phyloP scores from a whole-genome alignment of 163 green algal genomes.

The Smithsoniella earleae region DNA sequence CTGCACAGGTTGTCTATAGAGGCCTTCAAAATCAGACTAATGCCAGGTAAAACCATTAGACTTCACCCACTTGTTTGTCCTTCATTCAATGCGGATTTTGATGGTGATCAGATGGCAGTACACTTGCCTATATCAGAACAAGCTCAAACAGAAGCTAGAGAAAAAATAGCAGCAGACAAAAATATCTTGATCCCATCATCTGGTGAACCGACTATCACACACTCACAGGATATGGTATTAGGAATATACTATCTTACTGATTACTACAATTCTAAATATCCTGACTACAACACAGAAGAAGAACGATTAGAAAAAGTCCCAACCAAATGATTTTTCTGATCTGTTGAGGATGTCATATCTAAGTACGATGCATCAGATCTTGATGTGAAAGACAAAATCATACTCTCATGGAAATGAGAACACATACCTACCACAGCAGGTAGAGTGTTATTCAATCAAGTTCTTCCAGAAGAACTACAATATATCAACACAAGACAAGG shows the following conservation, averaged over 20 bases:
- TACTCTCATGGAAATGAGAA: too few relatives aligned
- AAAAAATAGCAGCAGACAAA: constrained; percentile 38
- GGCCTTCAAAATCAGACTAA: constrained; percentile 49
- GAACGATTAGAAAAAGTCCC: too few relatives aligned
- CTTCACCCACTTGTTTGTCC: constrained; percentile 48
- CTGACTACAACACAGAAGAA: too few relatives aligned
- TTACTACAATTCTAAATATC: too few relatives aligned
- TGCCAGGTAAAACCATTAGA: constrained; percentile 44
- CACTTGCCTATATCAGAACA: constrained; percentile 46
- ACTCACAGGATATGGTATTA: constrained; percentile 58
- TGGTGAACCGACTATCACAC: constrained; percentile 47
- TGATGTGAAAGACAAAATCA: too few relatives aligned
- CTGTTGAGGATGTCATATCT: too few relatives aligned
- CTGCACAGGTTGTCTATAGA: constrained; percentile 50
- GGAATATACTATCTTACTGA: constrained; percentile 47
- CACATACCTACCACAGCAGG: too few relatives aligned
- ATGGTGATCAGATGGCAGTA: constrained; percentile 57
- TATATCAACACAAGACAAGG: too few relatives aligned
- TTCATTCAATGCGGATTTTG: constrained; percentile 55
- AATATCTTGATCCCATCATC: constrained; percentile 43
- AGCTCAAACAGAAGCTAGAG: constrained; percentile 44
- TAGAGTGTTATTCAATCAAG: too few relatives aligned
- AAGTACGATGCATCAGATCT: too few relatives aligned
- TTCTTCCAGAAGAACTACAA: too few relatives aligned
- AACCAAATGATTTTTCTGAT: too few relatives aligned